Percentiles rank a stretch among this genome's conserved stretches.
These are phyloP conservation scores for Penicillium aurantiogriseum DNA, from an alignment of 2,329 filamentous ascomycete species.

Conservation along the genomic window DNA sequence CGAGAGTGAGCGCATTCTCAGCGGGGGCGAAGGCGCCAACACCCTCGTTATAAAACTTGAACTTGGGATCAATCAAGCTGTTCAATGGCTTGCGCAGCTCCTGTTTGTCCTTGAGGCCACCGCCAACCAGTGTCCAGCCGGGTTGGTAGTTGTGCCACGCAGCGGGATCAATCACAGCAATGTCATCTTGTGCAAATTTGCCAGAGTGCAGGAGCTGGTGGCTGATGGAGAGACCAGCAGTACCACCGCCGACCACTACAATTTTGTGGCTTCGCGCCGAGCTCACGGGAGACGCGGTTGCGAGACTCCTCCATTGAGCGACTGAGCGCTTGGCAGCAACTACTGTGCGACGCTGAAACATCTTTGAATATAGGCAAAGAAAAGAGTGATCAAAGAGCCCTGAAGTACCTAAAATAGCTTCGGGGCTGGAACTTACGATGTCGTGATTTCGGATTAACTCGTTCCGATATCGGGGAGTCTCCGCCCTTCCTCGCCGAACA, in stretches of 20 bases:
- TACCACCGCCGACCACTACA: conserved; percentile 65
- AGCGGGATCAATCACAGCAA: conserved; percentile 64
- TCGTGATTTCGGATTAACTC: conserved; percentile 12
- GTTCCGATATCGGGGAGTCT: conserved; percentile 7
- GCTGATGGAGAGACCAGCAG: conserved; percentile 63
- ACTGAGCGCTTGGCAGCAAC: conserved; percentile 23
- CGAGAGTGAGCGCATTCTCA: conserved; percentile 56
- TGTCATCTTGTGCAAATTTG: conserved; percentile 58
- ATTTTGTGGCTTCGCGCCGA: conserved; percentile 57
- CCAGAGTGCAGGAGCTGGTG: conserved; percentile 65
- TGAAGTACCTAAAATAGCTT: background rate
- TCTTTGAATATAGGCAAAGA: conserved; percentile 11
- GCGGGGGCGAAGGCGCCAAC: conserved; percentile 56
- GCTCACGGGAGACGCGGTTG: conserved; percentile 38
- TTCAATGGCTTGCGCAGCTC: conserved; percentile 54
- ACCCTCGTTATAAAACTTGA: conserved; percentile 58
- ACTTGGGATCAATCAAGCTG: conserved; percentile 57
- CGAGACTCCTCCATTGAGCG: conserved; percentile 17
- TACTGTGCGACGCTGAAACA: conserved; percentile 29
- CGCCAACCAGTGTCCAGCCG: conserved; percentile 68
- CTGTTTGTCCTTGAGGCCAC: conserved; percentile 62
- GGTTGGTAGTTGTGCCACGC: conserved; percentile 67
- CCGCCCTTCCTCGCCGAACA: conserved; percentile 1
- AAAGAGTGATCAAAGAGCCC: background rate
- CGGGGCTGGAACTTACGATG: conserved; percentile 1